Percentiles rank a stretch among this genome's conserved stretches.
Evolutionary conservation across 345 rosid species (phyloP).

Genomic region (Citrus reticulata): DNA sequence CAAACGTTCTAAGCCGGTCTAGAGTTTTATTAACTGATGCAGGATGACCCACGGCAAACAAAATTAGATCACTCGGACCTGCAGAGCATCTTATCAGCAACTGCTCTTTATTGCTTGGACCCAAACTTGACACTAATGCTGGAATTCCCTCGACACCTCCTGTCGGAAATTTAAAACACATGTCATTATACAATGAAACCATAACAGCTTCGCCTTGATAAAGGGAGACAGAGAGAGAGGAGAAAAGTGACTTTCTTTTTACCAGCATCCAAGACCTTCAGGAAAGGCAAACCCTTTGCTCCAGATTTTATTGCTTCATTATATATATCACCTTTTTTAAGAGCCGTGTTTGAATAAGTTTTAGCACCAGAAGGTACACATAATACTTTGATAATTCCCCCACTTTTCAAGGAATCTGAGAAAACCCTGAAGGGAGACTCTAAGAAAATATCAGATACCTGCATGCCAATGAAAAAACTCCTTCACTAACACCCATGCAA

Average conservation of each 20-base stretch:
- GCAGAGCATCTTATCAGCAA: constrained; percentile 64
- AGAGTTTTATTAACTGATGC: constrained; percentile 73
- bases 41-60: constrained; percentile 84
- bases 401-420: constrained; percentile 58
- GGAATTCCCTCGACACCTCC: constrained; percentile 77
- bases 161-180: constrained; percentile 10
- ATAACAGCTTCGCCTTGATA: neutral
- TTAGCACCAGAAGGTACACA: constrained; percentile 80
- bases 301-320: constrained; percentile 88
- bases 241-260: constrained; percentile 16
- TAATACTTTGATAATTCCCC: constrained; percentile 70
- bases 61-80: constrained; percentile 75
- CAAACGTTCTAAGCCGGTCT: constrained; percentile 66
- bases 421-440: constrained; percentile 80
- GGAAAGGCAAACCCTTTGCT: constrained; percentile 92
- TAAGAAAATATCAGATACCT: constrained; percentile 77
- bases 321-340: constrained; percentile 89
- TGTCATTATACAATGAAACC: constrained; percentile 4
- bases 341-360: constrained; percentile 75
- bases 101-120: constrained; percentile 37
- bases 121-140: constrained; percentile 73
- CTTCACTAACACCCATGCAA: neutral
- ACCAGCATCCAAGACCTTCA: constrained; percentile 91
- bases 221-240: neutral
- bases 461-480: constrained; percentile 24